Percentiles rank a stretch among this genome's conserved stretches.
Conservation (phyloP, 176 grass and related monocot genomes). For the Pontederia crassipes region DNA sequence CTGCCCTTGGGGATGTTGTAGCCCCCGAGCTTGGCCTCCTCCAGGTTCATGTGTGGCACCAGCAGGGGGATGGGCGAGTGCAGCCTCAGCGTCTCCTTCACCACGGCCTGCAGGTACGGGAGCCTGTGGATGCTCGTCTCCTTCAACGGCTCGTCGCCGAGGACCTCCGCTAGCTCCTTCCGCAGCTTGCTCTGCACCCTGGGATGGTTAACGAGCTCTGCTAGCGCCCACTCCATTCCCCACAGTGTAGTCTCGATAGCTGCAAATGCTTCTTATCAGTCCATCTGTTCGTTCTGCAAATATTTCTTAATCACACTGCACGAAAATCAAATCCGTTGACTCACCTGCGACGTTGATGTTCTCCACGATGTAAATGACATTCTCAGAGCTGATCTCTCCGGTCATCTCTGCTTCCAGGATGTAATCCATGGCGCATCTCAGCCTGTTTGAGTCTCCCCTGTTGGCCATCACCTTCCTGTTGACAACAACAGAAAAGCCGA, state of each 20-base stretch:
- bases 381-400: slow-evolving; percentile 15
- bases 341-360: slow-evolving; percentile 20
- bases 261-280: background rate
- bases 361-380: slow-evolving; percentile 17
- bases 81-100: slow-evolving; percentile 15
- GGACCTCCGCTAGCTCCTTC: background rate
- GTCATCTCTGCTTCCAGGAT: slow-evolving; percentile 17
- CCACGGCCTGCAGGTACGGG: slow-evolving; percentile 16
- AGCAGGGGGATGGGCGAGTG: slow-evolving; percentile 22
- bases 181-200: background rate
- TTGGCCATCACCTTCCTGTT: slow-evolving; percentile 8
- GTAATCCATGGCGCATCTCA: slow-evolving; percentile 16
- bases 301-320: background rate
- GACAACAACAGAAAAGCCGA: too few species aligned
- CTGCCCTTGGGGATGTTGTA: slow-evolving; percentile 8
- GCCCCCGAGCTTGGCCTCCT: slow-evolving; percentile 15
- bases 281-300: background rate
- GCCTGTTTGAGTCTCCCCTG: background rate
- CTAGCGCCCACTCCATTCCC: slow-evolving; percentile 15
- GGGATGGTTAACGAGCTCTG: slow-evolving; percentile 18
- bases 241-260: slow-evolving; percentile 19
- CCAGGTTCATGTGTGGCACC: slow-evolving; percentile 21
- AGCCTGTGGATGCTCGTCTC: slow-evolving; percentile 4
- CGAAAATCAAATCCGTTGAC: too few species aligned
- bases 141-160: slow-evolving; percentile 1